Base-by-base conservation (phyloP, 495 filamentous ascomycete genomes). In the Platismatia glauca region DNA sequence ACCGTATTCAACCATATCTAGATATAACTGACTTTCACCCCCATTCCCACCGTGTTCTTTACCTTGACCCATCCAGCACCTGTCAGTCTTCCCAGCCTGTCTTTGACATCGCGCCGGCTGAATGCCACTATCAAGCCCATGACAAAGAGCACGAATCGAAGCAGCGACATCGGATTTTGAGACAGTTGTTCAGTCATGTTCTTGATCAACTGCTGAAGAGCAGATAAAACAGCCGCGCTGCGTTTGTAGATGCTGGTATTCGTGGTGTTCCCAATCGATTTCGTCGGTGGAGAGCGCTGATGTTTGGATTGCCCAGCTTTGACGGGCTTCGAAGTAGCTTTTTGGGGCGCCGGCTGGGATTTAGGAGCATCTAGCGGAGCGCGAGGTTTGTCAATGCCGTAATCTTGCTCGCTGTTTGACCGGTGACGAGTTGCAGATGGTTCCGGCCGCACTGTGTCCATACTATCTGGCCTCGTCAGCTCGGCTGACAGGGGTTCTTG, bases 11-110 rank as follows among this genome's bases (percentile, higher is more conserved):
- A 29, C 4, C 48, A 7, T 13, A 31, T 53, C 9, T 66, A 96
- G 60, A 98, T 94, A 78, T 98, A 98, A 74, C 87, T 95, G 68
- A 98, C 91, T 77, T 97, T 97, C 58, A 96, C 89, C 1, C 95
- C 94, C 93, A 97, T 97, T 0, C 93, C 92, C 20, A 93, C 86
- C 0, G 94, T 98, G 41, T 83, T 79, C 65, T 79, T 85, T 11
- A 97, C 77, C 75, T 96, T 97, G 37, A 84, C 81, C 94, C 91
- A 97, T 29, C 84, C 83, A 35, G 79, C 72, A 57, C 81, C 82
- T 48, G 91, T 71, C 38, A 89, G 77, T 62, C 84, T 79, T 63
- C 82, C 77, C 34, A 97, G 70, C 61, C 88, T 82, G 60, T 96
- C 88, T 39, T 90, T 82, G 13, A 96, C 76, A 67, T 86, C 84